Evolutionary conservation across 2,329 filamentous ascomycete genomes (phyloP).

Genomic region (Diaporthe velutina): DNA sequence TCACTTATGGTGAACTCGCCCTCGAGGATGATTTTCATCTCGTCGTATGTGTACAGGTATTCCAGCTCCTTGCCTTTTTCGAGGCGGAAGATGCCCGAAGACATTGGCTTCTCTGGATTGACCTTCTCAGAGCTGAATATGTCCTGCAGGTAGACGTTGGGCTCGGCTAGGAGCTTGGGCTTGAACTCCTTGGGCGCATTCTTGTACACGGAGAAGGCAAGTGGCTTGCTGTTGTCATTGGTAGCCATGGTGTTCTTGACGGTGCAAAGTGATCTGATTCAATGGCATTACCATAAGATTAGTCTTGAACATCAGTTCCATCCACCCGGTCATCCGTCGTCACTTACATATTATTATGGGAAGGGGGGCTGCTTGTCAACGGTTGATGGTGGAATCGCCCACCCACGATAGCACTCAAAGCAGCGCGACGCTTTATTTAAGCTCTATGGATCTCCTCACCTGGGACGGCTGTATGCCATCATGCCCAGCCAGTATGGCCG

Average conservation of each 20-base stretch:
- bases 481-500: not conserved
- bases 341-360: not conserved
- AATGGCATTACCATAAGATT: not conserved
- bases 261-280: not conserved
- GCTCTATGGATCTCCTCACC: not conserved
- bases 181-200: conserved; percentile 57
- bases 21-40: conserved; percentile 81
- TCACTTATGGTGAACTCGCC: conserved; percentile 76
- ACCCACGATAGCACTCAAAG: not conserved
- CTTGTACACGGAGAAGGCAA: conserved; percentile 29
- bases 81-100: conserved; percentile 74
- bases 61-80: conserved; percentile 76
- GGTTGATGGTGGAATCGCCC: too few relatives aligned
- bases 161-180: conserved; percentile 74
- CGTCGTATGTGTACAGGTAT: conserved; percentile 76
- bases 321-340: not conserved
- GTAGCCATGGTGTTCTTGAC: not conserved
- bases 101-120: conserved; percentile 70
- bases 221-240: conserved; percentile 15
- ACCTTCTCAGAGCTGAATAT: conserved; percentile 67
- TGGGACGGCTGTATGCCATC: not conserved
- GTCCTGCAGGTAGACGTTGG: conserved; percentile 77
- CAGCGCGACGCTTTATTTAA: not conserved
- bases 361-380: too few relatives aligned
- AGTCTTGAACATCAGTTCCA: not conserved